Conservation (phyloP, 225 moss, liverwort and hornwort genomes). For the Physcomitrellopsis africana region DNA sequence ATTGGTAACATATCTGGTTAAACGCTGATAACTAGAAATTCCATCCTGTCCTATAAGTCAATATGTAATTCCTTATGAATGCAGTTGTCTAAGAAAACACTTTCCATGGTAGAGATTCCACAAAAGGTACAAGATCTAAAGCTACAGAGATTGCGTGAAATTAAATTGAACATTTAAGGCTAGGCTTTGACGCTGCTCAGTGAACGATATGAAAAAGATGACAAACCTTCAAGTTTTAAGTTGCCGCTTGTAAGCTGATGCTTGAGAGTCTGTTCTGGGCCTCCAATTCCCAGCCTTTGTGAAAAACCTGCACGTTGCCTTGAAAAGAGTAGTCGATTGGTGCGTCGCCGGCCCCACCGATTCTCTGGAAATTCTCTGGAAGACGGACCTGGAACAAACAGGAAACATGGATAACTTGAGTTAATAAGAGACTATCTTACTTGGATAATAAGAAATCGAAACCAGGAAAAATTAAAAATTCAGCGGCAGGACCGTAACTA, state of each 20-base stretch:
- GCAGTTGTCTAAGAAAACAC: too few relatives aligned
- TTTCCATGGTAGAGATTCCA: neutral
- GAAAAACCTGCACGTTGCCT: conserved; percentile 64
- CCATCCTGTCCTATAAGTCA: too few relatives aligned
- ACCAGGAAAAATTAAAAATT: neutral
- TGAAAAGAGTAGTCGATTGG: conserved; percentile 76
- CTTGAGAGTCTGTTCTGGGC: conserved; percentile 62
- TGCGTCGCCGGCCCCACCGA: conserved; percentile 73
- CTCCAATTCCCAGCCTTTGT: conserved; percentile 70
- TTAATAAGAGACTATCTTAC: conserved; percentile 16
- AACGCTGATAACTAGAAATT: too few relatives aligned
- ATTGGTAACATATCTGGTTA: too few relatives aligned
- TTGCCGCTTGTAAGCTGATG: conserved; percentile 51
- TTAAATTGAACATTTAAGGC: too few relatives aligned
- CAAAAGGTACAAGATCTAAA: neutral
- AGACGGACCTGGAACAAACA: conserved; percentile 52
- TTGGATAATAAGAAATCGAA: conserved; percentile 5
- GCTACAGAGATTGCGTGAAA: neutral
- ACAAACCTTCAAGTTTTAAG: conserved; percentile 64
- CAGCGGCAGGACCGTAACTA: neutral
- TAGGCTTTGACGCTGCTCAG: conserved; percentile 1
- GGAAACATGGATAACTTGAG: neutral
- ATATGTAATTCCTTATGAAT: too few relatives aligned
- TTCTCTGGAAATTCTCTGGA: conserved; percentile 56
- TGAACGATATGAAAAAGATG: neutral